Percentiles rank a stretch among this genome's conserved stretches.
Evolutionary conservation across 495 filamentous ascomycete genomes (phyloP).

Genomic region (Lasiosphaeris hirsuta): DNA sequence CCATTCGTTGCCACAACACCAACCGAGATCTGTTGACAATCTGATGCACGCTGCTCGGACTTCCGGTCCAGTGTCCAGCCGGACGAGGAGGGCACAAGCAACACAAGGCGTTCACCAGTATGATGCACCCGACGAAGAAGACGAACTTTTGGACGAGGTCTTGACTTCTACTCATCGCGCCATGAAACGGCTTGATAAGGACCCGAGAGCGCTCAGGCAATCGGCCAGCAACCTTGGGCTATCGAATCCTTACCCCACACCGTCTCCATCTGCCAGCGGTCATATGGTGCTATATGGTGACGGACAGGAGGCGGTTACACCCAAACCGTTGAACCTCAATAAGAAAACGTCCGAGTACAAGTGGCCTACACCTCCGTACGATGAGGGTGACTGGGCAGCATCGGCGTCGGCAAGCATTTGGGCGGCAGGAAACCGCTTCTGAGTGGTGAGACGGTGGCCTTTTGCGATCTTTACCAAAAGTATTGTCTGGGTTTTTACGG

Average conservation of each 20-base stretch:
- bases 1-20: constrained; percentile 71
- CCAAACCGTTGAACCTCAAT: constrained; percentile 50
- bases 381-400: constrained; percentile 83
- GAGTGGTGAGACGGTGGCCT: constrained; percentile 13
- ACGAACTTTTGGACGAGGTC: constrained; percentile 89
- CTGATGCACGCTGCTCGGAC: constrained; percentile 50
- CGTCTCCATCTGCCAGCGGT: constrained; percentile 81
- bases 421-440: constrained; percentile 59
- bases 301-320: constrained; percentile 58
- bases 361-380: constrained; percentile 95
- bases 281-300: constrained; percentile 69
- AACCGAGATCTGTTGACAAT: constrained; percentile 63
- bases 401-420: constrained; percentile 75
- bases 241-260: constrained; percentile 87
- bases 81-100: constrained; percentile 78
- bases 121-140: constrained; percentile 94
- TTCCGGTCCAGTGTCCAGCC: constrained; percentile 68
- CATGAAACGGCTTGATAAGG: constrained; percentile 50
- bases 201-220: constrained; percentile 50
- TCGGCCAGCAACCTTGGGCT: constrained; percentile 56
- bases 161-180: constrained; percentile 47
- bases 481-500: constrained; percentile 3
- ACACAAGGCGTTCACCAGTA: constrained; percentile 77
- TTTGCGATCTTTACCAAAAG: constrained; percentile 15
- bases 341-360: constrained; percentile 61